Conservation (phyloP, 2,329 filamentous ascomycete species). For the Incumbomyces lentus region DNA sequence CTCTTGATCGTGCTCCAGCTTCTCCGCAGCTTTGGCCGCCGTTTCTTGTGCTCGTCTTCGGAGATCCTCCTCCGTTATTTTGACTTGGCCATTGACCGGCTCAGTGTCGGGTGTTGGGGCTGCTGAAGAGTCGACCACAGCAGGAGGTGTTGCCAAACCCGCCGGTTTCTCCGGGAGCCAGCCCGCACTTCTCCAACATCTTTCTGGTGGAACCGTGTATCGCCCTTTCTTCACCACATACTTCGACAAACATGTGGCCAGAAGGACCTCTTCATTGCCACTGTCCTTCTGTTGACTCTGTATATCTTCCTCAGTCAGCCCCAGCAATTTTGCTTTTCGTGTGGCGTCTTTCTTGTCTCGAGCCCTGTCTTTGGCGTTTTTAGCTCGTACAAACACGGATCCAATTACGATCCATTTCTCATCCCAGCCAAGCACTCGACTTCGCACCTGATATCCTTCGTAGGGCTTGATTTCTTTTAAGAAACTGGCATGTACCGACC, state of each 20-base stretch:
- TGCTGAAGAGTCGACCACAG: not conserved
- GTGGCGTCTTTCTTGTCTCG: conserved; percentile 25
- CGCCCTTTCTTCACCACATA: conserved; percentile 76
- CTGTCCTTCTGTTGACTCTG: conserved; percentile 35
- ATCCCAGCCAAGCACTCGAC: conserved; percentile 62
- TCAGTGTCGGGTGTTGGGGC: conserved; percentile 8
- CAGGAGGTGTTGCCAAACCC: not conserved
- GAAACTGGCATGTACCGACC: conserved; percentile 64
- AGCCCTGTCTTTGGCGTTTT: conserved; percentile 29
- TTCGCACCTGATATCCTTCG: conserved; percentile 63
- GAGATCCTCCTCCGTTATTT: conserved; percentile 19
- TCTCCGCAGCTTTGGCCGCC: conserved; percentile 20
- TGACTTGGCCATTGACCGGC: conserved; percentile 11
- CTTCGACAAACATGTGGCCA: conserved; percentile 64
- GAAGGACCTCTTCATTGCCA: conserved; percentile 41
- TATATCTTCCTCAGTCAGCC: conserved; percentile 18
- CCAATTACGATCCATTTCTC: conserved; percentile 72
- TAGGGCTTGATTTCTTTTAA: conserved; percentile 62
- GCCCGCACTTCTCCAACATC: conserved; percentile 59
- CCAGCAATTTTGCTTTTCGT: conserved; percentile 1
- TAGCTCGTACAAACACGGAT: conserved; percentile 56
- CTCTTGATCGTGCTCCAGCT: conserved; percentile 13
- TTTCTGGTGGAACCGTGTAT: conserved; percentile 72
- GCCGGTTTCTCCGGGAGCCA: conserved; percentile 50
- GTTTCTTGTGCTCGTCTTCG: conserved; percentile 16